Percentiles rank a stretch among this genome's conserved stretches.
phyloP scores from a whole-genome alignment of 1,139 yeast species.

The Kurtzmaniella quercitrusa region DNA sequence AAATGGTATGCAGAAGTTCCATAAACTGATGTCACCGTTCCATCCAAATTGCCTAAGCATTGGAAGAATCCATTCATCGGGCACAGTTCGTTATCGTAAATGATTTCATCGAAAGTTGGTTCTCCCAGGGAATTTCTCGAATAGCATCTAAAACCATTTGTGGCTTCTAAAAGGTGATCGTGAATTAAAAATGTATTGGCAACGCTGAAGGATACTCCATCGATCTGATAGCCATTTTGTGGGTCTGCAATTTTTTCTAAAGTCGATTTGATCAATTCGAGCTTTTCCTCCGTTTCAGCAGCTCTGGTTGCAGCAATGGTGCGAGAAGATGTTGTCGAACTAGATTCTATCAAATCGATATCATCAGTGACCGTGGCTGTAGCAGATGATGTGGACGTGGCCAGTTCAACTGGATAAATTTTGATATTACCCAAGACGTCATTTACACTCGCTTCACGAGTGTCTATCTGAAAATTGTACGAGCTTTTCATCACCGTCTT shows the following conservation, averaged over 20 bases:
- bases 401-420: neutral
- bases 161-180: neutral
- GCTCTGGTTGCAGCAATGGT: neutral
- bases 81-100: neutral
- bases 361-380: neutral
- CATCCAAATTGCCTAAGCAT: constrained; percentile 1
- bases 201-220: neutral
- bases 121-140: neutral
- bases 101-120: neutral
- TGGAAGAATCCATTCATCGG: constrained; percentile 2
- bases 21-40: neutral
- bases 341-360: neutral
- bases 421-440: neutral
- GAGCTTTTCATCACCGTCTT: neutral
- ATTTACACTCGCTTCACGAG: neutral
- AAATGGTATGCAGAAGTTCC: neutral
- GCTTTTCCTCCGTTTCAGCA: neutral
- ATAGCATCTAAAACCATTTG: neutral
- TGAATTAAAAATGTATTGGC: neutral
- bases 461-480: neutral
- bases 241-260: neutral
- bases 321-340: neutral
- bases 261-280: neutral
- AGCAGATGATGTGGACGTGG: neutral
- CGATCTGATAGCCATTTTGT: neutral